phyloP scores from a whole-genome alignment of 2,329 filamentous ascomycete genomes.

The Chaetomiaceae sp. region DNA sequence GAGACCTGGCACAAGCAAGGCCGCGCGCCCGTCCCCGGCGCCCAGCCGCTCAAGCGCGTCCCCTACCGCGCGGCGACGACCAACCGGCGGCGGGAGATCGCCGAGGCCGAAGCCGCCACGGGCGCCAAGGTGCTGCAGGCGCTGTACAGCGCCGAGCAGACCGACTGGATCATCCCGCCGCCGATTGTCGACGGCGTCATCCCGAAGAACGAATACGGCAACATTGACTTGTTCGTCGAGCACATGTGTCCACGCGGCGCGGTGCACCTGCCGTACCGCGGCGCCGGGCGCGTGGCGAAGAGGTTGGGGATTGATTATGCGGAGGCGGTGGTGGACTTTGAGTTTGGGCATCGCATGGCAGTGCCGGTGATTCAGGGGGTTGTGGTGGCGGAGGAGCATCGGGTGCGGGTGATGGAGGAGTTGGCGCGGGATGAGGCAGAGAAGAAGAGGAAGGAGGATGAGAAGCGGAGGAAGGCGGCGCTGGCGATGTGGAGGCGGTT shows the following conservation, averaged over 20 bases:
- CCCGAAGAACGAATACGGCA: slow-evolving; percentile 90
- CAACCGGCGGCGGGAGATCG: slow-evolving; percentile 79
- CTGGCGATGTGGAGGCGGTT: slow-evolving; percentile 81
- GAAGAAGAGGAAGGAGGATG: slow-evolving; percentile 69
- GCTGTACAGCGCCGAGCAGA: slow-evolving; percentile 76
- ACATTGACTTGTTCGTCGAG: slow-evolving; percentile 91
- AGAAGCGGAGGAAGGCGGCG: slow-evolving; percentile 69
- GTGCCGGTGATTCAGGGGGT: slow-evolving; percentile 89
- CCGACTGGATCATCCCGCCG: slow-evolving; percentile 88
- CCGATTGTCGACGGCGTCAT: slow-evolving; percentile 81
- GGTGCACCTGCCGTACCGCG: slow-evolving; percentile 73
- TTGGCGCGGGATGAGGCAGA: slow-evolving; percentile 74
- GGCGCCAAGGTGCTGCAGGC: slow-evolving; percentile 84
- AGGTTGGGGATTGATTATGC: slow-evolving; percentile 81
- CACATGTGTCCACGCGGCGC: slow-evolving; percentile 84
- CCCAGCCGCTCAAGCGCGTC: slow-evolving; percentile 74
- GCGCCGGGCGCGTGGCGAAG: slow-evolving; percentile 73
- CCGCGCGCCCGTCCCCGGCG: slow-evolving; percentile 63
- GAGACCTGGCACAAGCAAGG: slow-evolving; percentile 99
- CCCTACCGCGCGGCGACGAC: slow-evolving; percentile 87
- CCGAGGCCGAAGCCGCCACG: slow-evolving; percentile 71
- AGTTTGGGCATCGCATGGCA: slow-evolving; percentile 91
- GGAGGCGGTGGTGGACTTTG: slow-evolving; percentile 92
- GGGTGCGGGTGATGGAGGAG: slow-evolving; percentile 67
- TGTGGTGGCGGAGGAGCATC: slow-evolving; percentile 76